Evolutionary conservation across 2,329 filamentous ascomycete genomes (phyloP).

Genomic region (Ophiocordyceps camponoti-saundersi): DNA sequence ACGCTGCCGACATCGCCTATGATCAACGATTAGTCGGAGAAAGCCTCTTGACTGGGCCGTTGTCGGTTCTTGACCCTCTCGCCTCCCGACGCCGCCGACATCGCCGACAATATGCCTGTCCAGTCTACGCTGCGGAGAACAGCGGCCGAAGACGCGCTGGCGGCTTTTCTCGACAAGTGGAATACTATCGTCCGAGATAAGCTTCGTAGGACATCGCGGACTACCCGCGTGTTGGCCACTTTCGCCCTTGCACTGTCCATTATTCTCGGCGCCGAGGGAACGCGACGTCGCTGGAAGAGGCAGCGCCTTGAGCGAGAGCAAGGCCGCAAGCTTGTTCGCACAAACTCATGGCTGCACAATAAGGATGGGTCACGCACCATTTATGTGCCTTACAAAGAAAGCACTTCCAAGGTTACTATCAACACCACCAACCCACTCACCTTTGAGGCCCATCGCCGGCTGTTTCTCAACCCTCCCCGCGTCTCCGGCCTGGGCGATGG

Average conservation of each 20-base stretch:
- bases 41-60: not conserved
- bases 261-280: slow-evolving; percentile 61
- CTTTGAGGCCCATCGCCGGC: slow-evolving; percentile 84
- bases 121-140: slow-evolving; percentile 67
- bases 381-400: slow-evolving; percentile 80
- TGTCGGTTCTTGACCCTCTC: not conserved
- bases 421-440: slow-evolving; percentile 80
- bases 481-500: slow-evolving; percentile 62
- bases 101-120: slow-evolving; percentile 47
- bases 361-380: slow-evolving; percentile 93
- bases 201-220: slow-evolving; percentile 48
- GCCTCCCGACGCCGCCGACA: not conserved
- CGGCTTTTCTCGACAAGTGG: slow-evolving; percentile 46
- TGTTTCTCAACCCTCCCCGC: slow-evolving; percentile 82
- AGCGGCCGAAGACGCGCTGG: slow-evolving; percentile 48
- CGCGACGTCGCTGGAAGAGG: slow-evolving; percentile 59
- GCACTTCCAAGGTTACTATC: slow-evolving; percentile 82
- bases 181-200: slow-evolving; percentile 30
- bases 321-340: slow-evolving; percentile 63
- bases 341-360: slow-evolving; percentile 82
- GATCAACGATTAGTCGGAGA: not conserved
- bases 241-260: slow-evolving; percentile 63
- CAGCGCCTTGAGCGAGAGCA: slow-evolving; percentile 65
- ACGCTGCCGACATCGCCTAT: not conserved
- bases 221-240: slow-evolving; percentile 58